A percentile compares a stretch with the other conserved stretches of the same genome.
Conservation (phyloP, 345 rosid genomes). For the Viola odorata region DNA sequence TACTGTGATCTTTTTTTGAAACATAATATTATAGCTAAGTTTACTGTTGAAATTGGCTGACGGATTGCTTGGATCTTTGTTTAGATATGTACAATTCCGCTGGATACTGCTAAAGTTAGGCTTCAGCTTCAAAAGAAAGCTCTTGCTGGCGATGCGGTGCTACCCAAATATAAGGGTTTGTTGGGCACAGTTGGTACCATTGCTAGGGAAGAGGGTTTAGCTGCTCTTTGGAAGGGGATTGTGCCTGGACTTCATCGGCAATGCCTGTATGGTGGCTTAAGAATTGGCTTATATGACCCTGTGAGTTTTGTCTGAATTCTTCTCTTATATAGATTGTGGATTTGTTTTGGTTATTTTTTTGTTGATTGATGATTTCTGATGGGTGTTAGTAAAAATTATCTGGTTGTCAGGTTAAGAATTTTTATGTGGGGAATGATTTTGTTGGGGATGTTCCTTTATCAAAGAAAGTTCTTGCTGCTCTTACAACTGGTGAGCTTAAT, state of each 20-base stretch:
- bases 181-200: constrained; percentile 72
- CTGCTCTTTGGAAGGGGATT: constrained; percentile 88
- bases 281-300: constrained; percentile 89
- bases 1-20: not conserved
- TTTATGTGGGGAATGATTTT: constrained; percentile 74
- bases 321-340: not conserved
- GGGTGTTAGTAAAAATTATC: not conserved
- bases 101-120: constrained; percentile 95
- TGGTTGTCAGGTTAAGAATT: constrained; percentile 62
- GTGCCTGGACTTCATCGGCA: constrained; percentile 91
- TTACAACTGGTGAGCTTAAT: constrained; percentile 77
- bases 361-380: constrained; percentile 8
- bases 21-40: not conserved
- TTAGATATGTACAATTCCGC: constrained; percentile 77
- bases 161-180: constrained; percentile 71
- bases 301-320: constrained; percentile 38
- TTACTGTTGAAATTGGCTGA: not conserved
- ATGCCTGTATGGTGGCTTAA: constrained; percentile 82
- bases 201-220: constrained; percentile 80
- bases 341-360: not conserved
- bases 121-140: constrained; percentile 87
- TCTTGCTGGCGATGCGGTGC: constrained; percentile 39
- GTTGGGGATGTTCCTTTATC: constrained; percentile 92
- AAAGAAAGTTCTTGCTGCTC: constrained; percentile 95
- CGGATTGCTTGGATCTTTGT: not conserved